These are phyloP conservation scores for Macrolepiota fuliginosa DNA, from an alignment of 768 basidiomycete species.

Conservation along the genomic window DNA sequence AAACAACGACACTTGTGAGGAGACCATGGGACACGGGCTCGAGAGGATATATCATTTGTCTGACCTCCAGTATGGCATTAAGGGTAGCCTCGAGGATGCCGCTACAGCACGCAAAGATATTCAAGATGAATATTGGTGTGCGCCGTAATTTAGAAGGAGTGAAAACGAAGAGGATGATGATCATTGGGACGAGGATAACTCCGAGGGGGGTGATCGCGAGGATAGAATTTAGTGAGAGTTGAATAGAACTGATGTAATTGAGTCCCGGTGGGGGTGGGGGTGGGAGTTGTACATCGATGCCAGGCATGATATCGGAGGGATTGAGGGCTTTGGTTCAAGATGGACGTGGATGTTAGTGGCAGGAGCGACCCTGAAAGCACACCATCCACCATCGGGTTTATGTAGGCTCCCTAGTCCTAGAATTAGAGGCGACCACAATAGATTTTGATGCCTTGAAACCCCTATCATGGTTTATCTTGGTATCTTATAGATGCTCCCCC, in stretches of 20 bases:
- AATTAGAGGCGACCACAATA: too few species aligned
- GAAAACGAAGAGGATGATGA: not conserved
- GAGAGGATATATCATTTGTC: not conserved
- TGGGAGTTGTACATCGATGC: not conserved
- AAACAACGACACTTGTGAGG: not conserved
- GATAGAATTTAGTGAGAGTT: not conserved
- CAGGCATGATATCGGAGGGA: not conserved
- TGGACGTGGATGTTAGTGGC: not conserved
- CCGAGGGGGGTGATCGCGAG: not conserved
- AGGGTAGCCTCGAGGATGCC: not conserved
- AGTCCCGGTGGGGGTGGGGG: not conserved
- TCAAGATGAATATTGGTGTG: not conserved
- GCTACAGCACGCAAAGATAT: not conserved
- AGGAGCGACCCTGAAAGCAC: not conserved
- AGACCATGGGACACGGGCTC: not conserved
- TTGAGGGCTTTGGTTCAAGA: not conserved
- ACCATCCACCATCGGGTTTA: too few species aligned
- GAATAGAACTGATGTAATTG: not conserved
- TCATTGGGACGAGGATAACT: not conserved
- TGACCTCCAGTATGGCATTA: not conserved
- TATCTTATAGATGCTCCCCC: too few species aligned
- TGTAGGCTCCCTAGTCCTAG: too few species aligned
- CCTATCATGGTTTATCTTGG: too few species aligned
- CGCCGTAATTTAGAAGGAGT: not conserved
- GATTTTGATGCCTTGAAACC: too few species aligned